A percentile compares a stretch with the other conserved stretches of the same genome.
These are phyloP conservation scores for Gracilaria gracilis DNA, from an alignment of 23 red algal genomes.

Conservation along the genomic window DNA sequence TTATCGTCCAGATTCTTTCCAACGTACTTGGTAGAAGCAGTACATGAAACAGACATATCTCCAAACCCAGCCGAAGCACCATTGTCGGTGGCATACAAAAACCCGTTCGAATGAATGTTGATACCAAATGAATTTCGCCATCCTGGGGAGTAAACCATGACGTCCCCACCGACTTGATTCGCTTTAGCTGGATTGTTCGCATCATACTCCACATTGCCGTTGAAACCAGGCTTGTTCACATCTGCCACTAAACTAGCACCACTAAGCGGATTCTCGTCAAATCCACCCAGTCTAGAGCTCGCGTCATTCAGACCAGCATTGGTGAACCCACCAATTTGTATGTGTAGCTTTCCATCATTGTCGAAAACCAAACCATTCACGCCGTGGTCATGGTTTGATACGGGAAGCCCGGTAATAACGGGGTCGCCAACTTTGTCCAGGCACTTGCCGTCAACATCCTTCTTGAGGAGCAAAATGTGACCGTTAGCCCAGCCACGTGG, in stretches of 20 bases:
- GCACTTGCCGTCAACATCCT: constrained; percentile 40
- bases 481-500: constrained; percentile 69
- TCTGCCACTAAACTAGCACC: constrained; percentile 49
- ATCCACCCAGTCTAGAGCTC: constrained; percentile 45
- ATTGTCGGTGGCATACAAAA: constrained; percentile 66
- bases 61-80: constrained; percentile 75
- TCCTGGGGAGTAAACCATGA: constrained; percentile 66
- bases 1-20: constrained; percentile 59
- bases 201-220: constrained; percentile 74
- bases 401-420: constrained; percentile 72
- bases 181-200: constrained; percentile 42
- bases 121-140: constrained; percentile 79
- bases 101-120: constrained; percentile 59
- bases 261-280: constrained; percentile 60
- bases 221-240: constrained; percentile 71
- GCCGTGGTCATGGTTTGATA: constrained; percentile 75
- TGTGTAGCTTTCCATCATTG: constrained; percentile 62
- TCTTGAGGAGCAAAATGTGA: constrained; percentile 41
- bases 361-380: constrained; percentile 80
- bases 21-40: constrained; percentile 6
- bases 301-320: constrained; percentile 65
- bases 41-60: constrained; percentile 52
- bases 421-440: constrained; percentile 53
- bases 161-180: constrained; percentile 62
- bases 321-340: constrained; percentile 74